Conservation (phyloP, 2,329 filamentous ascomycete genomes). For the Stemphylium lycopersici region DNA sequence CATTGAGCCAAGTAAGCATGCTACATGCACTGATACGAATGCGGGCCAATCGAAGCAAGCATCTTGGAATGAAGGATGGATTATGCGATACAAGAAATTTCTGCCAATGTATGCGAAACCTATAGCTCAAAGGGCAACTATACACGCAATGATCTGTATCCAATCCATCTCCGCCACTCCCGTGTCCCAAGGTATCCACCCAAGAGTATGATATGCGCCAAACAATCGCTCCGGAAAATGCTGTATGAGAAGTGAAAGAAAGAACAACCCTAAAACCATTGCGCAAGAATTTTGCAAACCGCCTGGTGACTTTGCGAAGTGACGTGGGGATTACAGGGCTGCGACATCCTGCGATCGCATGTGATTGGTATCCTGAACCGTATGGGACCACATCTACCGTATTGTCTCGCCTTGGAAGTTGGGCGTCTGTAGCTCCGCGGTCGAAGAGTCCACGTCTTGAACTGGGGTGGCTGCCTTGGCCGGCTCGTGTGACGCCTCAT, state of each 20-base stretch:
- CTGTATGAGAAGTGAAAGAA: conserved; percentile 31
- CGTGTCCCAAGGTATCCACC: conserved; percentile 32
- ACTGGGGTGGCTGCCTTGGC: conserved; percentile 20
- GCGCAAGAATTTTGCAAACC: background rate
- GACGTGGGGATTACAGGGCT: background rate
- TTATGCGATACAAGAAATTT: conserved; percentile 23
- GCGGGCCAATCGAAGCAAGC: too few relatives aligned
- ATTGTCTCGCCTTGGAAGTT: conserved; percentile 30
- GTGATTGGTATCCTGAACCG: background rate
- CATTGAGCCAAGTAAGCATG: background rate
- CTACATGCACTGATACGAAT: too few relatives aligned
- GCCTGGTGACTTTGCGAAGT: background rate
- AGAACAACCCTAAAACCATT: background rate
- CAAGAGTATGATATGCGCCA: conserved; percentile 38
- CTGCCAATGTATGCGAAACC: conserved; percentile 10
- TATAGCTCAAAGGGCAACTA: conserved; percentile 16
- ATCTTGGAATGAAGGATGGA: conserved; percentile 21
- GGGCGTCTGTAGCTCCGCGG: conserved; percentile 33
- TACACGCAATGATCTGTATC: conserved; percentile 26
- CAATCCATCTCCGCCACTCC: conserved; percentile 20
- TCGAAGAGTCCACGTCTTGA: conserved; percentile 29
- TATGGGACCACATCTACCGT: conserved; percentile 19
- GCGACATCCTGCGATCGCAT: background rate
- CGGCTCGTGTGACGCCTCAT: conserved; percentile 9
- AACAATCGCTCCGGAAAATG: conserved; percentile 47